Evolutionary conservation across 768 basidiomycete species (phyloP).

Genomic region (Pisolithus marmoratus): DNA sequence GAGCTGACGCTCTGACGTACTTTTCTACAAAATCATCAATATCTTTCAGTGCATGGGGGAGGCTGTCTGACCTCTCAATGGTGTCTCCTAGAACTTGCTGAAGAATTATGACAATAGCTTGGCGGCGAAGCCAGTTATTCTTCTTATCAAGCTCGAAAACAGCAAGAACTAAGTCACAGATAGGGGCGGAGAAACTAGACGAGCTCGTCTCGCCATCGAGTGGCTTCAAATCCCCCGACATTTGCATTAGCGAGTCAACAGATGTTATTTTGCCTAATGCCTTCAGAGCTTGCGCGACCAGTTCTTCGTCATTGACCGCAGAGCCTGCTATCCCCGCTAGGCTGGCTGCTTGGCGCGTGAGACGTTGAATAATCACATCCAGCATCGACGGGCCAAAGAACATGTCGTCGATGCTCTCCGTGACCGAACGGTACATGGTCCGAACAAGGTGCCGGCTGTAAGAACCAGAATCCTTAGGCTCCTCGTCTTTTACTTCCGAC

Average conservation of each 20-base stretch:
- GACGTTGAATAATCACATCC: slow-evolving; percentile 88
- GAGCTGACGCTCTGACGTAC: slow-evolving; percentile 71
- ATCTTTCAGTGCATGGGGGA: not conserved
- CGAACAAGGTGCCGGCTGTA: slow-evolving; percentile 76
- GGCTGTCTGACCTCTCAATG: slow-evolving; percentile 73
- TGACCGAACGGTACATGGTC: slow-evolving; percentile 84
- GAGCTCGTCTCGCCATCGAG: slow-evolving; percentile 85
- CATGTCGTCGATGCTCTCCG: slow-evolving; percentile 96
- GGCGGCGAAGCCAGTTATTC: slow-evolving; percentile 93
- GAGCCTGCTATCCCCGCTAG: slow-evolving; percentile 79
- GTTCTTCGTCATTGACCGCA: slow-evolving; percentile 76
- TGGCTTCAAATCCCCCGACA: slow-evolving; percentile 74
- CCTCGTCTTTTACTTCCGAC: slow-evolving; percentile 36
- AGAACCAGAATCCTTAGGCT: slow-evolving; percentile 42
- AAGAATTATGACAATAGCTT: slow-evolving; percentile 93
- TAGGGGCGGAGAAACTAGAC: slow-evolving; percentile 87
- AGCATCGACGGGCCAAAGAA: slow-evolving; percentile 95
- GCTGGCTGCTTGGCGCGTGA: slow-evolving; percentile 86
- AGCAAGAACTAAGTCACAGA: slow-evolving; percentile 89
- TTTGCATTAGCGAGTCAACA: slow-evolving; percentile 64
- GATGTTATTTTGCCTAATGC: slow-evolving; percentile 60
- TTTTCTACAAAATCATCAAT: slow-evolving; percentile 52
- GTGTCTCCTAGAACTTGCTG: slow-evolving; percentile 96
- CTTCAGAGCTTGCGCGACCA: slow-evolving; percentile 74
- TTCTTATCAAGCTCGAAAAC: slow-evolving; percentile 94